phyloP scores from a whole-genome alignment of 2,329 filamentous ascomycete species.

The Diplodia scrobiculata region DNA sequence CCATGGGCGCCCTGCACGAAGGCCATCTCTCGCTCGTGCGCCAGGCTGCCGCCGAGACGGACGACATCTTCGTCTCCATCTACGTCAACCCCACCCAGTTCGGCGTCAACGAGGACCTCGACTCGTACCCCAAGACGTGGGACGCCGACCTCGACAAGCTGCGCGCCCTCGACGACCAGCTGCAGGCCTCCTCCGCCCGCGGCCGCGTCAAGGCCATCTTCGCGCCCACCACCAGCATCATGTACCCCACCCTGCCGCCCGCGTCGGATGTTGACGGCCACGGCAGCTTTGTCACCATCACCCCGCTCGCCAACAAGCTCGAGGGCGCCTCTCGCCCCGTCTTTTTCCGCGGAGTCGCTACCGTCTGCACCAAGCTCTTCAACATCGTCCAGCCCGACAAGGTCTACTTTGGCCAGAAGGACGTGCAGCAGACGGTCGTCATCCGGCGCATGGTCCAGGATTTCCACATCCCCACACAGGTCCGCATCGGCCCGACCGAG shows the following conservation, averaged over 20 bases:
- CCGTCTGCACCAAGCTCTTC: slow-evolving; percentile 92
- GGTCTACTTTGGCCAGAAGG: slow-evolving; percentile 96
- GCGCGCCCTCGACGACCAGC: slow-evolving; percentile 67
- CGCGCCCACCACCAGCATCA: slow-evolving; percentile 75
- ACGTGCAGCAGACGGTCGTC: slow-evolving; percentile 92
- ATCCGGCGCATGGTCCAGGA: slow-evolving; percentile 85
- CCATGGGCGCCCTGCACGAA: slow-evolving; percentile 95
- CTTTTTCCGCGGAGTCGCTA: slow-evolving; percentile 95
- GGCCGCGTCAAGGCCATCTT: slow-evolving; percentile 82
- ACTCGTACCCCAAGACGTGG: slow-evolving; percentile 89
- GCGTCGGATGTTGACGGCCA: slow-evolving; percentile 70
- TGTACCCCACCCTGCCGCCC: slow-evolving; percentile 84
- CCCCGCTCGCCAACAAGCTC: slow-evolving; percentile 75
- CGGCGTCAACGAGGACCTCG: slow-evolving; percentile 81
- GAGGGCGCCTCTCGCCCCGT: slow-evolving; percentile 86
- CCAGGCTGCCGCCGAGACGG: slow-evolving; percentile 78
- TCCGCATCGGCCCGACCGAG: slow-evolving; percentile 73
- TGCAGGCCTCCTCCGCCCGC: slow-evolving; percentile 52
- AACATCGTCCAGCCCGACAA: slow-evolving; percentile 76
- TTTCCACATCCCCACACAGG: slow-evolving; percentile 75
- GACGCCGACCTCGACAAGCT: slow-evolving; percentile 71
- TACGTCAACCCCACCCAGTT: slow-evolving; percentile 98
- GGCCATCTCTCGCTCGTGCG: slow-evolving; percentile 87
- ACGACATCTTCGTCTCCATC: slow-evolving; percentile 84
- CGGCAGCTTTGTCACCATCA: slow-evolving; percentile 89